A percentile compares a stretch with the other conserved stretches of the same genome.
Evolutionary conservation across 2,329 filamentous ascomycete species (phyloP).

Genomic region (Diplodia intermedia): DNA sequence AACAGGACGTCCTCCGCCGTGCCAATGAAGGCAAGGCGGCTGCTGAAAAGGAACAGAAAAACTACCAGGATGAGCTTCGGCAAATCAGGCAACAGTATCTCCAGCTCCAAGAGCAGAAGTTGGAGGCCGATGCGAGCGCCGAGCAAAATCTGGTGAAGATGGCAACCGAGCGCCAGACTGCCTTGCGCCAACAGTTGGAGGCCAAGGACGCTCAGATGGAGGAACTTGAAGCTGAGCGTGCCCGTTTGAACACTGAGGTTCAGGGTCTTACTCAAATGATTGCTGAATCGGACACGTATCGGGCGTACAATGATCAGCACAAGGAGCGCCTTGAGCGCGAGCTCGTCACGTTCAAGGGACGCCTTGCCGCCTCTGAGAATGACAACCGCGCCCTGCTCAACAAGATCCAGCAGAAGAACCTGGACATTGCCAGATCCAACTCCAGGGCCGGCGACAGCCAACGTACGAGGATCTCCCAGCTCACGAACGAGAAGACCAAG

Average conservation of each 20-base stretch:
- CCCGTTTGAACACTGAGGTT: constrained; percentile 77
- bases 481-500: constrained; percentile 83
- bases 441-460: constrained; percentile 86
- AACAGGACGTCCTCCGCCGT: constrained; percentile 88
- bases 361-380: constrained; percentile 90
- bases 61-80: constrained; percentile 85
- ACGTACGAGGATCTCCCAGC: constrained; percentile 71
- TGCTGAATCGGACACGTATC: constrained; percentile 86
- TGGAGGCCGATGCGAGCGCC: constrained; percentile 80
- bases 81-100: constrained; percentile 82
- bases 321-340: constrained; percentile 94
- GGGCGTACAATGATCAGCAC: constrained; percentile 87
- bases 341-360: constrained; percentile 86
- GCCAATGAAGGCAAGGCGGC: constrained; percentile 80
- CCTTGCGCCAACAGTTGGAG: constrained; percentile 79
- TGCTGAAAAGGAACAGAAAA: constrained; percentile 87
- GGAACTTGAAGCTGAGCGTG: constrained; percentile 80
- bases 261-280: constrained; percentile 88
- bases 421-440: constrained; percentile 90
- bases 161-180: constrained; percentile 80
- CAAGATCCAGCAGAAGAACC: constrained; percentile 95
- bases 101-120: constrained; percentile 81
- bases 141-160: constrained; percentile 80
- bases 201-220: constrained; percentile 76
- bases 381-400: constrained; percentile 95